Evolutionary conservation across 768 basidiomycete genomes (phyloP).

Genomic region (Tephrocybe sp.): DNA sequence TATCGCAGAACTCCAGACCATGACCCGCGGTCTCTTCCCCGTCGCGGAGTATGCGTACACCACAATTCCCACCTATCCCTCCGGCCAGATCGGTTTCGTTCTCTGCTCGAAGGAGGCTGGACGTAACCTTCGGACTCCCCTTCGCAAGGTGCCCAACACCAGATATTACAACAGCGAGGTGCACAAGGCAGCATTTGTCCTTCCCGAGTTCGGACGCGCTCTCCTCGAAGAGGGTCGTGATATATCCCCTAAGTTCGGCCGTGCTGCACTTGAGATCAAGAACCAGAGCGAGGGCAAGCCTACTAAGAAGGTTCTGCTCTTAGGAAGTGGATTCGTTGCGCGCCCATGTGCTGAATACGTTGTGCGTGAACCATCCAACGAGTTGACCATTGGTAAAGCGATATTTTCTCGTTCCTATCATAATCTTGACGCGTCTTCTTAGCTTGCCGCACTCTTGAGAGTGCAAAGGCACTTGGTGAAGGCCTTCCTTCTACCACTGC

Average conservation of each 20-base stretch:
- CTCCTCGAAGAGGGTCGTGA: slow-evolving; percentile 73
- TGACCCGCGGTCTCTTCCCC: slow-evolving; percentile 75
- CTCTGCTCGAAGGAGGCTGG: slow-evolving; percentile 78
- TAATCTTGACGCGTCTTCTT: slow-evolving; percentile 2
- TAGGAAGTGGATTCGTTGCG: slow-evolving; percentile 95
- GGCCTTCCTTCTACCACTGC: slow-evolving; percentile 71
- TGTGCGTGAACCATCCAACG: slow-evolving; percentile 75
- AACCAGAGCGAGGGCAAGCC: slow-evolving; percentile 35
- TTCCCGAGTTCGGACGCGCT: slow-evolving; percentile 89
- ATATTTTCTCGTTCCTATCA: background rate
- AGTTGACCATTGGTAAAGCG: slow-evolving; percentile 77
- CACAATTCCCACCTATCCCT: slow-evolving; percentile 97
- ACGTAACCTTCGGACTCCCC: slow-evolving; percentile 69
- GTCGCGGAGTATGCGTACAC: slow-evolving; percentile 90
- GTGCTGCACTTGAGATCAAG: slow-evolving; percentile 46
- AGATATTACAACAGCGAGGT: slow-evolving; percentile 85
- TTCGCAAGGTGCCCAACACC: slow-evolving; percentile 70
- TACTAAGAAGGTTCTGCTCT: slow-evolving; percentile 74
- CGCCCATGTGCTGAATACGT: slow-evolving; percentile 96
- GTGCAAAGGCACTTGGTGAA: slow-evolving; percentile 67
- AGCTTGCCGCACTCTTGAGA: slow-evolving; percentile 88
- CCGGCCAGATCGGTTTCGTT: slow-evolving; percentile 97
- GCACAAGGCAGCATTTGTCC: slow-evolving; percentile 81
- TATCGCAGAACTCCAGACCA: slow-evolving; percentile 72
- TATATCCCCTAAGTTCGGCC: slow-evolving; percentile 75